Percentiles rank a stretch among this genome's conserved stretches.
Conservation (phyloP, 352 stramenopile genomes). For the Phytophthora pini region DNA sequence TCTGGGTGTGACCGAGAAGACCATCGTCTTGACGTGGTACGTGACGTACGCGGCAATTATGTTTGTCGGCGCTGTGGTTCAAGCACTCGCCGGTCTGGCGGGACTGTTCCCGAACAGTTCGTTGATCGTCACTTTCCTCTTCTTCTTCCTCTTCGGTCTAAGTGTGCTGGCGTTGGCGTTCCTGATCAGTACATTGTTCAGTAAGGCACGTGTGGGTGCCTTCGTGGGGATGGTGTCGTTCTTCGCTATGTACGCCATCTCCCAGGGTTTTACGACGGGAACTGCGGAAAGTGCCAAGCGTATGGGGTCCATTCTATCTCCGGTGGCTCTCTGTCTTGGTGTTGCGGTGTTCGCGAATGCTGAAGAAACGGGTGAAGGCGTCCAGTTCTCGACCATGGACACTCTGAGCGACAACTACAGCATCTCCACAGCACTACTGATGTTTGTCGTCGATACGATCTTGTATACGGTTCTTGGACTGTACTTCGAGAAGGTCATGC, state of each 20-base stretch:
- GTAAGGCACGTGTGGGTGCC: conserved; percentile 51
- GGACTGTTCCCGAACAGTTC: conserved; percentile 55
- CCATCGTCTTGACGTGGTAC: conserved; percentile 75
- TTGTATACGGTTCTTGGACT: conserved; percentile 88
- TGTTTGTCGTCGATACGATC: conserved; percentile 87
- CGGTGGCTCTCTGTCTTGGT: conserved; percentile 70
- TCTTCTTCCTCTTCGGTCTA: conserved; percentile 76
- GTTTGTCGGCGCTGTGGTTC: conserved; percentile 62
- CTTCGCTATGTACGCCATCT: conserved; percentile 85
- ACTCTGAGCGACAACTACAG: conserved; percentile 56
- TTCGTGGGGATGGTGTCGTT: conserved; percentile 85
- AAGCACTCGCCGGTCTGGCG: conserved; percentile 45
- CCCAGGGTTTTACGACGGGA: conserved; percentile 35
- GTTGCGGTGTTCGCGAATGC: conserved; percentile 54
- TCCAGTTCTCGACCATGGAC: conserved; percentile 50
- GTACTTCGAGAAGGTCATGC: conserved; percentile 93
- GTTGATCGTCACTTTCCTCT: conserved; percentile 70
- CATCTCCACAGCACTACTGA: conserved; percentile 52
- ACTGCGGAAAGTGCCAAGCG: conserved; percentile 40
- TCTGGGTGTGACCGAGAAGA: conserved; percentile 86
- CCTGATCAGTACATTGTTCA: conserved; percentile 81
- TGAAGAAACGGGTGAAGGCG: conserved; percentile 49
- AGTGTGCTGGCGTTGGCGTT: conserved; percentile 50
- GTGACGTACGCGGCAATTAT: conserved; percentile 90
- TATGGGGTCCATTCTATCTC: conserved; percentile 56